These are phyloP conservation scores for Thermochaetoides dissita DNA, from an alignment of 2,329 filamentous ascomycete genomes.

Conservation along the genomic window DNA sequence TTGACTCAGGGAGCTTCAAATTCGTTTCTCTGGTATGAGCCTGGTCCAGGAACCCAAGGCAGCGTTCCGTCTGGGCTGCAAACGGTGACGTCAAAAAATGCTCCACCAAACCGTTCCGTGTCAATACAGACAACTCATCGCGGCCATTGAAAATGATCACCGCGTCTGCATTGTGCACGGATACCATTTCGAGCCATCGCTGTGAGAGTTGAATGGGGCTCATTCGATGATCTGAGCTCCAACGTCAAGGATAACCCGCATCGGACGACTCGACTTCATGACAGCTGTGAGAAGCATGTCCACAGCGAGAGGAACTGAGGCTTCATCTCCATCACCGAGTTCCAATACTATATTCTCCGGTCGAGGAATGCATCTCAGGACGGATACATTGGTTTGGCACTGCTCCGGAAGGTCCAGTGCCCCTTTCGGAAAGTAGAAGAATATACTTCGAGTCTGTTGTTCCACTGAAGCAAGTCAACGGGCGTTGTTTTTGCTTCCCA, in stretches of 20 bases:
- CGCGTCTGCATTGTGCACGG: constrained; percentile 23
- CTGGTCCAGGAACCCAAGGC: constrained; percentile 43
- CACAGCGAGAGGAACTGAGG: constrained; percentile 30
- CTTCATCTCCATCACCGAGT: constrained; percentile 18
- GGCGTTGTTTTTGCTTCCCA: constrained; percentile 18
- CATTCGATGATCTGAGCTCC: constrained; percentile 46
- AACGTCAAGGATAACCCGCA: constrained; percentile 47
- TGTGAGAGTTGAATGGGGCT: constrained; percentile 39
- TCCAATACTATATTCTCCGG: constrained; percentile 35
- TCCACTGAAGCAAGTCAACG: constrained; percentile 57
- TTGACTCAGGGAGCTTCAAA: constrained; percentile 37
- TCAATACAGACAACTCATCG: constrained; percentile 30
- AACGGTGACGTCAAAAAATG: constrained; percentile 45
- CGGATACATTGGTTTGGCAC: constrained; percentile 48
- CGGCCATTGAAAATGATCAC: constrained; percentile 39
- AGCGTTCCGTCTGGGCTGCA: constrained; percentile 40
- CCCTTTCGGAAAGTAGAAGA: constrained; percentile 43
- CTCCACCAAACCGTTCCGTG: constrained; percentile 28
- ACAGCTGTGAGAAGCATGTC: constrained; percentile 32
- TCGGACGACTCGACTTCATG: constrained; percentile 23
- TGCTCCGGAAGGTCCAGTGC: constrained; percentile 46
- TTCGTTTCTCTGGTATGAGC: constrained; percentile 49
- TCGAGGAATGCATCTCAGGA: constrained; percentile 43
- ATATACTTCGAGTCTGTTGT: constrained; percentile 52
- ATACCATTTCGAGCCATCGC: constrained; percentile 30